Percentiles rank a stretch among this genome's conserved stretches.
phyloP scores from a whole-genome alignment of 768 basidiomycete species.

The Nidula microcarpa region DNA sequence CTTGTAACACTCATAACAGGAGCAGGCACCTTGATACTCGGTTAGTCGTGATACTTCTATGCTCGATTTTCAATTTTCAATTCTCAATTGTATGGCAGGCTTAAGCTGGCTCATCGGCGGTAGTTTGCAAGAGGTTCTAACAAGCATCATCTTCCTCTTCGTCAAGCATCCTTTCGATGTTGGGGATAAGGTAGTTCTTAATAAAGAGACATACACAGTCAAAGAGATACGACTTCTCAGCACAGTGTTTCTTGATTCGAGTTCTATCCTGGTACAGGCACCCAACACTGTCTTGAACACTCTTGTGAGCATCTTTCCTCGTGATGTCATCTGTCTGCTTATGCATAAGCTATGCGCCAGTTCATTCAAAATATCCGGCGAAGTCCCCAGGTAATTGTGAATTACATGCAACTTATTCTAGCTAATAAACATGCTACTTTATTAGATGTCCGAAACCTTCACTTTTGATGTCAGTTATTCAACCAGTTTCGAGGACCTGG shows the following conservation, averaged over 20 bases:
- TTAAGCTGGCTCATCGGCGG: slow-evolving; percentile 86
- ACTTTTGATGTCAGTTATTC: slow-evolving; percentile 75
- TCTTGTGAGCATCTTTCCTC: slow-evolving; percentile 31
- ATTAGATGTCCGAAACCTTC: slow-evolving; percentile 74
- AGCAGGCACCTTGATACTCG: slow-evolving; percentile 58
- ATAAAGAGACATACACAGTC: slow-evolving; percentile 64
- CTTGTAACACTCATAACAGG: slow-evolving; percentile 72
- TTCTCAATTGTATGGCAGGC: slow-evolving; percentile 30
- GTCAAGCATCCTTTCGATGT: slow-evolving; percentile 85
- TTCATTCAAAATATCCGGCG: slow-evolving; percentile 71
- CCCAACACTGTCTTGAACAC: slow-evolving; percentile 62
- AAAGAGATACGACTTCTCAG: slow-evolving; percentile 85
- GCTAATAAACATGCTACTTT: too few species aligned
- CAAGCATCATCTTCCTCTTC: slow-evolving; percentile 89
- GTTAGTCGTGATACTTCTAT: slow-evolving; percentile 19
- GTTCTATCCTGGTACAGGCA: slow-evolving; percentile 63
- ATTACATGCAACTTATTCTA: too few species aligned
- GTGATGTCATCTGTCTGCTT: background rate
- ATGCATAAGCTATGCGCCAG: slow-evolving; percentile 24
- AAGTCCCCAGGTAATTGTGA: slow-evolving; percentile 53
- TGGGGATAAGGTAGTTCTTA: slow-evolving; percentile 64
- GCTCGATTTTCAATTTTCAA: background rate
- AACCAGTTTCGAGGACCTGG: slow-evolving; percentile 80
- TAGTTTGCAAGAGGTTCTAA: slow-evolving; percentile 76
- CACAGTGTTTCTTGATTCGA: slow-evolving; percentile 65